phyloP scores from a whole-genome alignment of 169 alveolate species.

The Cryptosporidium sp. region DNA sequence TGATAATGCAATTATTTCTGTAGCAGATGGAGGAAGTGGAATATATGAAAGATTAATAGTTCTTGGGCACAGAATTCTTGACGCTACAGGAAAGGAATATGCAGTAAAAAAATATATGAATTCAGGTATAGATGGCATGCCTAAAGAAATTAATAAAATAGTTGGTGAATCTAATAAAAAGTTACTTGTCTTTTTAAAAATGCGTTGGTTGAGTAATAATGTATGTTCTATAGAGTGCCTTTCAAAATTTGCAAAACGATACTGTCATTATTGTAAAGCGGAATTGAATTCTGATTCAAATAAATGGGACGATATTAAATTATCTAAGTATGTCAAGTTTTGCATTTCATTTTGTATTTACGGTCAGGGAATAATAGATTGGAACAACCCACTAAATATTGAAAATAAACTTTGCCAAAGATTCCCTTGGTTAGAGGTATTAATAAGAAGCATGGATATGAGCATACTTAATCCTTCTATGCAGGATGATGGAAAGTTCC shows the following conservation, averaged over 20 bases:
- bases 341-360: constrained; percentile 68
- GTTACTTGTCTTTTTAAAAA: constrained; percentile 52
- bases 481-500: constrained; percentile 44
- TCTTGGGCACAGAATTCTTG: constrained; percentile 54
- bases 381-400: constrained; percentile 60
- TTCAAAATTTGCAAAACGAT: constrained; percentile 49
- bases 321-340: constrained; percentile 56
- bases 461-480: constrained; percentile 44
- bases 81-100: constrained; percentile 63
- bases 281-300: constrained; percentile 31
- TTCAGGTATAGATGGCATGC: constrained; percentile 53
- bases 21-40: constrained; percentile 76
- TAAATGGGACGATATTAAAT: constrained; percentile 35
- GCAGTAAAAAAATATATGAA: constrained; percentile 64
- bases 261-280: constrained; percentile 67
- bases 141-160: constrained; percentile 27
- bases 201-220: constrained; percentile 58
- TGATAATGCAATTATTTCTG: constrained; percentile 71
- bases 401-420: constrained; percentile 44
- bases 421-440: constrained; percentile 61
- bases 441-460: constrained; percentile 57
- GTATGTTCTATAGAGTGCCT: constrained; percentile 29
- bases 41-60: constrained; percentile 70
- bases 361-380: constrained; percentile 58
- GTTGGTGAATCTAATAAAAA: constrained; percentile 45